Evolutionary conservation across 2,329 filamentous ascomycete genomes (phyloP).

Genomic region (Beauveria asiatica): DNA sequence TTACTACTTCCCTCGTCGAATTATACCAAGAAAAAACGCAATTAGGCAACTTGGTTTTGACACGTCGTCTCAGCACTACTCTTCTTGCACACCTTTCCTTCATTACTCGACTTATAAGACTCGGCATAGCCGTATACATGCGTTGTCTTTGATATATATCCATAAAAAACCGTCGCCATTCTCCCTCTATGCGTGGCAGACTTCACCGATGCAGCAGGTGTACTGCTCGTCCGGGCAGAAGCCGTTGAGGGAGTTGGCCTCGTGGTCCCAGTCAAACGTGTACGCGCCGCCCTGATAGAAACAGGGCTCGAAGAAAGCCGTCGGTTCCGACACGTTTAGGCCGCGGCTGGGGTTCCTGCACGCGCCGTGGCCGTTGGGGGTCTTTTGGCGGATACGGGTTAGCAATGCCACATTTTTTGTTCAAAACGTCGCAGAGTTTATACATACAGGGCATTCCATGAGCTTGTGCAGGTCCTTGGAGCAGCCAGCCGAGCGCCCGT

Average conservation of each 20-base stretch:
- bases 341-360: slow-evolving; percentile 10
- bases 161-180: neutral
- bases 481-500: slow-evolving; percentile 9
- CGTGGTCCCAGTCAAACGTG: slow-evolving; percentile 11
- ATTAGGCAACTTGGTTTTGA: too few species aligned
- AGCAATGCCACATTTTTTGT: neutral
- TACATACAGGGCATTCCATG: slow-evolving; percentile 7
- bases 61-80: too few species aligned
- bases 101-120: too few species aligned
- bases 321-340: neutral
- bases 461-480: slow-evolving; percentile 9
- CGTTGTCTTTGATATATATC: neutral
- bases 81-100: too few species aligned
- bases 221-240: slow-evolving; percentile 13
- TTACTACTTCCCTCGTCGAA: too few species aligned
- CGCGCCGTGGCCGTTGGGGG: slow-evolving; percentile 8
- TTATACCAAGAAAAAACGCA: too few species aligned
- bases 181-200: neutral
- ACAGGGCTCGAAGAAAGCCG: slow-evolving; percentile 10
- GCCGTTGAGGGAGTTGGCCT: slow-evolving; percentile 12
- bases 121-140: neutral
- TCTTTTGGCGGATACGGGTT: neutral
- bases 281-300: slow-evolving; percentile 10
- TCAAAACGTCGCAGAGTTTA: neutral
- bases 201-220: slow-evolving; percentile 11